Evolutionary conservation across 139 green algal genomes (phyloP).

Genomic region (Micractinium sp.): DNA sequence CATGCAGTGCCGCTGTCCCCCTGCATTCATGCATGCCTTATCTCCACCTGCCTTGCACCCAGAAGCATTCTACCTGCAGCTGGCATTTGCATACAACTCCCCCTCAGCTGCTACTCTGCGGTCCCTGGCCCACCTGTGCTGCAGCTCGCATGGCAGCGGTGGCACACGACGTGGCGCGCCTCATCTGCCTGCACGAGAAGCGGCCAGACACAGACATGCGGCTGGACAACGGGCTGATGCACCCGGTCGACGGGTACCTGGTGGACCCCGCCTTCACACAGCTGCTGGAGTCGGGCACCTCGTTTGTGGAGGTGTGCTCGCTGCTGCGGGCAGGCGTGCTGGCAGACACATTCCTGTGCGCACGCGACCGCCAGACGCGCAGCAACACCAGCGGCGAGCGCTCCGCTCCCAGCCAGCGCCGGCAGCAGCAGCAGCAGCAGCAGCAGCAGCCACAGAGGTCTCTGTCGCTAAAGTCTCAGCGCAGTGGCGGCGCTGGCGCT

Average conservation of each 20-base stretch:
- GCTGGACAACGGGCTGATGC: background rate
- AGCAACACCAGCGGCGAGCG: conserved; percentile 9
- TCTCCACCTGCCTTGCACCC: too few relatives aligned
- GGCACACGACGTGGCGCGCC: conserved; percentile 6
- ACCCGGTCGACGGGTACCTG: background rate
- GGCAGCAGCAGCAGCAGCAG: background rate
- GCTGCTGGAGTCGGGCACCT: background rate
- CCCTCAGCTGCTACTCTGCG: too few relatives aligned
- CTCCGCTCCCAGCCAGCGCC: background rate
- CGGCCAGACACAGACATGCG: background rate
- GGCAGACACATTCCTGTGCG: background rate
- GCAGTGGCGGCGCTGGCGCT: background rate
- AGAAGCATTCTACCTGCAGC: background rate
- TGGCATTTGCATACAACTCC: too few relatives aligned
- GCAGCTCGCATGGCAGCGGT: conserved; percentile 14
- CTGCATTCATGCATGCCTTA: background rate
- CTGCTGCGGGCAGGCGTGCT: conserved; percentile 7
- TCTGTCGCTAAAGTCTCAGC: background rate
- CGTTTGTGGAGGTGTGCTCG: background rate
- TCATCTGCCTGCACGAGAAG: conserved; percentile 7
- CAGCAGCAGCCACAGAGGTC: background rate
- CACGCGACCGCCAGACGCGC: background rate
- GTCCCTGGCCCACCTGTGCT: background rate
- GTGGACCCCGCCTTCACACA: background rate
- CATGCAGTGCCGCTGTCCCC: background rate